Percentiles rank a stretch among this genome's conserved stretches.
These are phyloP conservation scores for Saccharum spontaneum DNA, from an alignment of 176 grass and related monocot species.

Conservation along the genomic window DNA sequence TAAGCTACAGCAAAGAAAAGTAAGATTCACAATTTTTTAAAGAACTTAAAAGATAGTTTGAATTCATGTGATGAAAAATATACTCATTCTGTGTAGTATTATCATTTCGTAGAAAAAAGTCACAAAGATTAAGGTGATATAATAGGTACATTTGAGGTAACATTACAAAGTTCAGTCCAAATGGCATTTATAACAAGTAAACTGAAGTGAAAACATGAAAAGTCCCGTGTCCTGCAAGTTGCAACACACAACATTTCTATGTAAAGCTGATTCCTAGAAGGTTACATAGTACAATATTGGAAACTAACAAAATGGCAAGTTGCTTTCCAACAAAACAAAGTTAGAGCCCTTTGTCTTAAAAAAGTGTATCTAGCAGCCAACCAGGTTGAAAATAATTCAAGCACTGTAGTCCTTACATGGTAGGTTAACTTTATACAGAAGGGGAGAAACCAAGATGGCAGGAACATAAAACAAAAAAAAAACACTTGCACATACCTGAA, in stretches of 20 bases:
- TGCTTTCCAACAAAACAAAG: slow-evolving; percentile 7
- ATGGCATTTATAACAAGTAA: neutral
- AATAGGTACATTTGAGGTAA: neutral
- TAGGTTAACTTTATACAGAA: neutral
- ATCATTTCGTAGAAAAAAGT: neutral
- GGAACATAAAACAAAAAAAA: neutral
- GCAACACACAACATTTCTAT: neutral
- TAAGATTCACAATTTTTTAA: neutral
- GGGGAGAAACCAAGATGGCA: neutral
- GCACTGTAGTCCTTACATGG: neutral
- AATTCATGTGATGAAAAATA: slow-evolving; percentile 2
- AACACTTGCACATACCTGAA: slow-evolving; percentile 51
- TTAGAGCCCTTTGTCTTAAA: neutral
- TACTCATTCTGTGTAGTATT: neutral
- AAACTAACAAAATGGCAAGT: slow-evolving; percentile 12
- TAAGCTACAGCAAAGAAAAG: neutral
- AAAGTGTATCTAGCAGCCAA: slow-evolving; percentile 6
- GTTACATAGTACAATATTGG: neutral
- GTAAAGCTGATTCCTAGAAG: slow-evolving; percentile 5
- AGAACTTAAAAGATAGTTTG: neutral
- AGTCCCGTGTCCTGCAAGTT: neutral
- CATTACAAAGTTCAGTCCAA: neutral
- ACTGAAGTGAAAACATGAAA: neutral
- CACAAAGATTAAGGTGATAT: neutral
- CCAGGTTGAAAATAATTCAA: neutral